Evolutionary conservation across 371 early-diverging fungal genomes (phyloP).

Genomic region (Rhizomucor pusillus): DNA sequence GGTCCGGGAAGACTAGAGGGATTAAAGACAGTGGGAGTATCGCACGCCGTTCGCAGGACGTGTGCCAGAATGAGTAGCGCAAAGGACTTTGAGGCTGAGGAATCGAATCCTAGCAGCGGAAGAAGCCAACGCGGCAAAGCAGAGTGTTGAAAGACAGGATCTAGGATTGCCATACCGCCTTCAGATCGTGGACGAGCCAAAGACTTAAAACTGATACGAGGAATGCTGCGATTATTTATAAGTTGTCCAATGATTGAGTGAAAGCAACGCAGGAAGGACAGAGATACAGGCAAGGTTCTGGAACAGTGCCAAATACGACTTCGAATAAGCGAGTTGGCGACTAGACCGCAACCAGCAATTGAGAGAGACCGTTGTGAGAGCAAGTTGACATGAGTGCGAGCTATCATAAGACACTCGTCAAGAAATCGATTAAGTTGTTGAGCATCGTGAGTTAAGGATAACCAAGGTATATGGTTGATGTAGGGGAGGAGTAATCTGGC

Average conservation of each 20-base stretch:
- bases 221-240: not conserved
- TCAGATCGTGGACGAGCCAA: not conserved
- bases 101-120: not conserved
- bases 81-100: no score
- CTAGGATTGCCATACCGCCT: not conserved
- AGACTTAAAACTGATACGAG: not conserved
- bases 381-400: not conserved
- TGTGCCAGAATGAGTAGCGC: no score
- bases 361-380: conserved; percentile 7
- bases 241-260: not conserved
- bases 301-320: not conserved
- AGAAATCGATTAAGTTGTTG: conserved; percentile 13
- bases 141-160: not conserved
- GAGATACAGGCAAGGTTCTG: not conserved
- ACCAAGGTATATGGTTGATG: conserved; percentile 14
- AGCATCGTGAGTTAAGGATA: conserved; percentile 16
- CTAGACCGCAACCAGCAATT: conserved; percentile 7
- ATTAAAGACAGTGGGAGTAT: no score
- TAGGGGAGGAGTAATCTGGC: conserved; percentile 10
- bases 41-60: no score
- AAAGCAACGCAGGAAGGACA: not conserved
- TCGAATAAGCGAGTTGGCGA: conserved; percentile 15
- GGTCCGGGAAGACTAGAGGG: no score
- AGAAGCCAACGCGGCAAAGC: not conserved
- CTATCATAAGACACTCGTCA: not conserved